Evolutionary conservation across 2,329 filamentous ascomycete genomes (phyloP), one percentile per base, ranked within the genome.

Genomic region (Fusarium subglutinans): DNA sequence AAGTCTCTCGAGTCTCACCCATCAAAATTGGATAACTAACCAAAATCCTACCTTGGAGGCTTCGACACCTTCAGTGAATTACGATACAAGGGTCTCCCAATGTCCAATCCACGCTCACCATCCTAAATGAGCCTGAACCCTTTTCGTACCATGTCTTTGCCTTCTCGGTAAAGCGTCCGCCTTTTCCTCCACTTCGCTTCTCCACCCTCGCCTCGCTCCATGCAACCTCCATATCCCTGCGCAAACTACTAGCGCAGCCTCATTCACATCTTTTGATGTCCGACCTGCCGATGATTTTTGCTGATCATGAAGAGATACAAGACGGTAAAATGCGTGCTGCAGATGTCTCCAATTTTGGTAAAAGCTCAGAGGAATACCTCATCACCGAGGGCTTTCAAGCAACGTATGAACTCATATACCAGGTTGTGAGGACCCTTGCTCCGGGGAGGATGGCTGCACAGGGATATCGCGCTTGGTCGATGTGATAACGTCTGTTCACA

Each of bases 171-270:
- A 73, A 75, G 72, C 69, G 72, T 73, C 72, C 72, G 72, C 63
- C 65, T 38, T 41, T 37, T 65, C 58, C 58, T 74, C 70, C 71
- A 74, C 71, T 74, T 58, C 47, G 35, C 60, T 70, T 58, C 64
- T 72, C 68, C 72, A 69, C 68, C 53, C 69, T 70, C 69, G 57
- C 62, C 53, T 60, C 69, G 68, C 62, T 68, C 56, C 53, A 68
- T 68, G 69, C 72, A 72, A 72, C 61, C 69, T 44, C 56, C 50
- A 50, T 59, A 62, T 75, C 72, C 67, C 72, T 74, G 70, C 58
- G 55, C 47, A 70, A 63, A 70, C 58, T 45, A 67, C 69, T 77
- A 78, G 74, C 62, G 74, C 65, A 68, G 72, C 74, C 76, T 77
- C 74, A 74, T 74, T 74, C 66, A 43, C 43, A 50, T 50, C 60